These are phyloP conservation scores for Begonia loranthoides DNA, from an alignment of 306 rosid genomes.

Conservation along the genomic window DNA sequence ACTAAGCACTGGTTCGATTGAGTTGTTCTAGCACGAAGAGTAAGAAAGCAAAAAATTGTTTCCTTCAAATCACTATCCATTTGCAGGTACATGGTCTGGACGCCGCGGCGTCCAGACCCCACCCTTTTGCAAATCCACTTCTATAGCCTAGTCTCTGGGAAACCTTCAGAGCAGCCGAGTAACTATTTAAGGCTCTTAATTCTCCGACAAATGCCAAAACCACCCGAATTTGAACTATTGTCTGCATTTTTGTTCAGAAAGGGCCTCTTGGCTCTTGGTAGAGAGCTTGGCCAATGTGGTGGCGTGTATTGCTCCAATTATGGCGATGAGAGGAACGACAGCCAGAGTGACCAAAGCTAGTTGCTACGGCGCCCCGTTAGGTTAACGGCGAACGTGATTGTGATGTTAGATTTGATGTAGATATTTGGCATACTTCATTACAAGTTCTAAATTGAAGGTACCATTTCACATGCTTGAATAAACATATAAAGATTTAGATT, in stretches of 20 bases:
- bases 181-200: conserved; percentile 41
- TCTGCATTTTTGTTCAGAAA: conserved; percentile 34
- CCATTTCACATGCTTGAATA: no score
- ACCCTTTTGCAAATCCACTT: conserved; percentile 74
- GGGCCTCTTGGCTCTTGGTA: conserved; percentile 67
- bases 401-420: no score
- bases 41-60: no score
- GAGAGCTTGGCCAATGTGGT: conserved; percentile 68
- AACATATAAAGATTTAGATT: no score
- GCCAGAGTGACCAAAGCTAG: conserved; percentile 76
- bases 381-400: no score
- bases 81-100: no score
- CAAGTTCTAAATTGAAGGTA: no score
- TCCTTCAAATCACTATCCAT: no score
- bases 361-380: no score
- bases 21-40: no score
- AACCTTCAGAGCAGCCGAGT: conserved; percentile 51
- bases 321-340: conserved; percentile 78
- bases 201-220: conserved; percentile 71
- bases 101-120: conserved; percentile 88
- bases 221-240: conserved; percentile 69
- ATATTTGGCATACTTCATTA: no score
- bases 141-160: conserved; percentile 69
- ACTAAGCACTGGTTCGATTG: no score
- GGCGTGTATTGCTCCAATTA: conserved; percentile 68